Evolutionary conservation across 768 basidiomycete genomes (phyloP), one percentile per base, ranked within the genome.

Genomic region (Boletus eberwhitei): DNA sequence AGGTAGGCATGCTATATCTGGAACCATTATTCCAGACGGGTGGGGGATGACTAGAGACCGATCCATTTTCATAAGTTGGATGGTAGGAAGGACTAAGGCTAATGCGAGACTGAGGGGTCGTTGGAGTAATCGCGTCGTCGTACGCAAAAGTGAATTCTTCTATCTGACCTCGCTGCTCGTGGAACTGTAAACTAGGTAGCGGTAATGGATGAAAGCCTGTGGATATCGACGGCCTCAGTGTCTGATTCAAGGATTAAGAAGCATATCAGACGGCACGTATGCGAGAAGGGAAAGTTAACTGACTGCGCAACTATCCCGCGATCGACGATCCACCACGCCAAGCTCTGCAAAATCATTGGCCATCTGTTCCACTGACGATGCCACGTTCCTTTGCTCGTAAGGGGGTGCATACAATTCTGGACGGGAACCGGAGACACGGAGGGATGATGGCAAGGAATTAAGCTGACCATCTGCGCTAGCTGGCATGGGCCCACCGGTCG

Each of bases 371-470:
- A 85, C 66, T 2, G 63, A 24, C 1, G 78, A 73, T 16, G 77
- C 65, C 22, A 64, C 54, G 31, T 71, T 75, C 36, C 76, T 73
- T 47, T 78, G 79, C 55, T 90, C 88, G 62, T 93, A 93, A 2
- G 84, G 83, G 0, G 88, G 83, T 36, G 81, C 80, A 64, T 93
- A 93, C 19, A 91, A 73, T 59, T 89, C 85, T 11, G 81, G 82
- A 43, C 81, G 72, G 21, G 87, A 86, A 59, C 73, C 81, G 6
- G 88, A 87, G 19, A 80, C 72, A 39, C 84, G 75, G 35, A 90
- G 64, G 7, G 85, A 81, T 4, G 85, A 78, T 4, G 88, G 83
- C 22, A 85, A 64, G 44, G 79, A 77, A 62, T 86, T 83, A 32
- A 63, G 51, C 13, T 64, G 79, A 77, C 54, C 61, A 64, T 53